Conservation (phyloP, 2,329 filamentous ascomycete species). For the Aspergillus spinulosporus region DNA sequence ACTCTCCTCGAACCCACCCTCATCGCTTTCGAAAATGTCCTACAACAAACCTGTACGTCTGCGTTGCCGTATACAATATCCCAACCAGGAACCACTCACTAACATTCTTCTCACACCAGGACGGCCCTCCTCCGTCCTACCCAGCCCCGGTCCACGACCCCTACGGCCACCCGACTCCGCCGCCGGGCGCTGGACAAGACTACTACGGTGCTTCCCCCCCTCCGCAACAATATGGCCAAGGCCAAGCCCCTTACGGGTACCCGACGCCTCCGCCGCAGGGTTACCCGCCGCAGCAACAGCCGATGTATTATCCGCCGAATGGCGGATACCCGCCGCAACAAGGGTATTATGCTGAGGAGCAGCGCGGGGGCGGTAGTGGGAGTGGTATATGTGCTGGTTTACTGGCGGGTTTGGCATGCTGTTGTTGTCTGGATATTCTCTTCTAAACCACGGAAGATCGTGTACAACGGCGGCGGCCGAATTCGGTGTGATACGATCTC, state of each 20-base stretch:
- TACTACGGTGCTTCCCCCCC: constrained; percentile 39
- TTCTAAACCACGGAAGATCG: constrained; percentile 30
- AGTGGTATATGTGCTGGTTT: constrained; percentile 51
- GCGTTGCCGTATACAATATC: neutral
- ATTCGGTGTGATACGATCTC: constrained; percentile 9
- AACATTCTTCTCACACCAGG: constrained; percentile 20
- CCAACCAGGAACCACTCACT: neutral
- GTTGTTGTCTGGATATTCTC: constrained; percentile 52
- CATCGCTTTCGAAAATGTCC: constrained; percentile 27
- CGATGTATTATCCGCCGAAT: constrained; percentile 38
- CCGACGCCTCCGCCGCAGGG: constrained; percentile 23
- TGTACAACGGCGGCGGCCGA: too few relatives aligned
- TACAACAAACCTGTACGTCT: constrained; percentile 34
- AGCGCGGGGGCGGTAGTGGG: constrained; percentile 31
- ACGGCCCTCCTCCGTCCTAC: constrained; percentile 41
- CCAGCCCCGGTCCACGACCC: constrained; percentile 36
- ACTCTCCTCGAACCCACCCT: too few relatives aligned
- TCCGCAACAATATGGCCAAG: constrained; percentile 35
- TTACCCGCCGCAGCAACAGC: constrained; percentile 32
- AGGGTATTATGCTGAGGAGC: constrained; percentile 40
- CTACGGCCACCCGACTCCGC: constrained; percentile 26
- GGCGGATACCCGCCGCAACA: constrained; percentile 33
- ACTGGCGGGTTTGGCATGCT: constrained; percentile 50
- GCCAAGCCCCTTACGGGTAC: constrained; percentile 12
- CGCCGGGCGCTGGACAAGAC: constrained; percentile 32